phyloP scores from a whole-genome alignment of 1,284 basidiomycete genomes.

The Pseudozyma pruni region DNA sequence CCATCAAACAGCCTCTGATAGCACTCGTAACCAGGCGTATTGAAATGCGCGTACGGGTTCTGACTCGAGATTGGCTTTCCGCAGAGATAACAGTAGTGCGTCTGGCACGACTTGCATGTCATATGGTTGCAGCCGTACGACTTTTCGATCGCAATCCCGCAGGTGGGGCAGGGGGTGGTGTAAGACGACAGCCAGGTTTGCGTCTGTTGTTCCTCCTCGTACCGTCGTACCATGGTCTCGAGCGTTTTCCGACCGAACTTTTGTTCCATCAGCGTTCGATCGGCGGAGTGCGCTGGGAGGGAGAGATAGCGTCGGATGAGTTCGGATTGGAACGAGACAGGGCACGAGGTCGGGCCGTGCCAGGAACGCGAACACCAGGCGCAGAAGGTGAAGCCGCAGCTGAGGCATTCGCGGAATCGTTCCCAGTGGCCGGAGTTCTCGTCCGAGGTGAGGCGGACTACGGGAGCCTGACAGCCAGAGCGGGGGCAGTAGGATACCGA shows the following conservation, averaged over 20 bases:
- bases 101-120: constrained; percentile 48
- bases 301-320: constrained; percentile 37
- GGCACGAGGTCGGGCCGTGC: constrained; percentile 40
- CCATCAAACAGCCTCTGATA: constrained; percentile 45
- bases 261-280: constrained; percentile 26
- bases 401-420: constrained; percentile 45
- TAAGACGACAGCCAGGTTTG: constrained; percentile 34
- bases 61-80: constrained; percentile 36
- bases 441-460: constrained; percentile 36
- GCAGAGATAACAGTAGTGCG: constrained; percentile 54
- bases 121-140: constrained; percentile 55
- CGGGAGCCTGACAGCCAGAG: constrained; percentile 35
- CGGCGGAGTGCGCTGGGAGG: constrained; percentile 14
- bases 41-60: constrained; percentile 50
- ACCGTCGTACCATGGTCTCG: constrained; percentile 36
- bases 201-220: constrained; percentile 46
- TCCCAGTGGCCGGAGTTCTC: constrained; percentile 49
- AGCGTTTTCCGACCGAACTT: constrained; percentile 37
- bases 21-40: constrained; percentile 36
- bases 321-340: constrained; percentile 36
- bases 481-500: constrained; percentile 50
- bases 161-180: constrained; percentile 50
- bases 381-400: constrained; percentile 49
- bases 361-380: constrained; percentile 50
- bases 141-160: constrained; percentile 45